Evolutionary conservation across 768 basidiomycete genomes (phyloP).

Genomic region (Tulasnella sp.): DNA sequence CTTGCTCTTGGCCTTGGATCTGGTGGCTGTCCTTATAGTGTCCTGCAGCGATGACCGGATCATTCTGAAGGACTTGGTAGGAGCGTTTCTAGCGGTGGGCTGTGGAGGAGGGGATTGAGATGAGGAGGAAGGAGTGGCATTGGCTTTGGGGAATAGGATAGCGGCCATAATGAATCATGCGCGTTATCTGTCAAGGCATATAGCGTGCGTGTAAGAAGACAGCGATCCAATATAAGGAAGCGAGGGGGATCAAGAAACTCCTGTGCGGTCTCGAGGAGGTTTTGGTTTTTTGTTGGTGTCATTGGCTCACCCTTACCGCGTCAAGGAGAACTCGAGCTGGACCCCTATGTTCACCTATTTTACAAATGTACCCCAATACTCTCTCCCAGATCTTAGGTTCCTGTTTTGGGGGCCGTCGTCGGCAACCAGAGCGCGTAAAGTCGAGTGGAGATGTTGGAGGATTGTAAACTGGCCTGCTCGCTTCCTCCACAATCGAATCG

Average conservation of each 20-base stretch:
- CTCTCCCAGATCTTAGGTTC: too few relatives aligned
- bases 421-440: too few relatives aligned
- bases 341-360: too few relatives aligned
- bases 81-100: conserved; percentile 19
- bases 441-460: not conserved
- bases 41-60: conserved; percentile 59
- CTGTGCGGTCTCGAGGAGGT: not conserved
- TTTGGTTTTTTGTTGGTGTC: too few relatives aligned
- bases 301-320: too few relatives aligned
- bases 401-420: too few relatives aligned
- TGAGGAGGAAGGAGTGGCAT: not conserved
- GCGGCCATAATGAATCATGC: conserved; percentile 2
- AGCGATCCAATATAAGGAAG: not conserved
- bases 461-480: too few relatives aligned
- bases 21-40: conserved; percentile 50
- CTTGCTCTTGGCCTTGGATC: conserved; percentile 7
- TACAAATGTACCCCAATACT: too few relatives aligned
- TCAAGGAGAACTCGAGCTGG: too few relatives aligned
- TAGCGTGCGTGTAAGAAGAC: not conserved
- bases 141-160: not conserved
- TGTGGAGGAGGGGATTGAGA: conserved; percentile 1
- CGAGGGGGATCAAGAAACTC: not conserved
- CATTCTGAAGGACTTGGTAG: conserved; percentile 49
- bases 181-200: conserved; percentile 4
- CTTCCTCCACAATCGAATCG: too few relatives aligned